These are phyloP conservation scores for Annulohypoxylon truncatum DNA, from an alignment of 2,329 filamentous ascomycete genomes.

Conservation along the genomic window DNA sequence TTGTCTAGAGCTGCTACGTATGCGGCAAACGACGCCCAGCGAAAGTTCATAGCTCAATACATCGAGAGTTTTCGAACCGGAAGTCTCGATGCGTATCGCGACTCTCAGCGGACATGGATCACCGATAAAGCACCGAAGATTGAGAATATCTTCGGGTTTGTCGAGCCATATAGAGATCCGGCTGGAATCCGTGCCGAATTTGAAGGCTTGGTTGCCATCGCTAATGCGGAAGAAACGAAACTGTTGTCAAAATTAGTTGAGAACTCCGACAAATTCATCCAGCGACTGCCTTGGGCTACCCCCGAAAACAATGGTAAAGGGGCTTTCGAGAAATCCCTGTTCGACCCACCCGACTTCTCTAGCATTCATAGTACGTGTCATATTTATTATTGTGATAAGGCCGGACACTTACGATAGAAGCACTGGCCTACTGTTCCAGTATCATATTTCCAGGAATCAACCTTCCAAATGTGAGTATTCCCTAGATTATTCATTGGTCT, in stretches of 20 bases:
- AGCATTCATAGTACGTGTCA: slow-evolving; percentile 71
- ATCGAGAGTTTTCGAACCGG: slow-evolving; percentile 67
- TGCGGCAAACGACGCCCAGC: slow-evolving; percentile 64
- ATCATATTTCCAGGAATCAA: slow-evolving; percentile 58
- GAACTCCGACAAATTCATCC: slow-evolving; percentile 73
- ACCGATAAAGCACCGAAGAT: slow-evolving; percentile 66
- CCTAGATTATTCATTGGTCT: slow-evolving; percentile 4
- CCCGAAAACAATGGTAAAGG: slow-evolving; percentile 54
- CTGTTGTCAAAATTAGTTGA: slow-evolving; percentile 71
- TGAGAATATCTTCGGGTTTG: slow-evolving; percentile 70
- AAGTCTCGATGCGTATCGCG: slow-evolving; percentile 65
- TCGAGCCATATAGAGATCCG: slow-evolving; percentile 73
- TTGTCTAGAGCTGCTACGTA: slow-evolving; percentile 48
- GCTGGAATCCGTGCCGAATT: slow-evolving; percentile 68
- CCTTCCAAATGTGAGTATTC: slow-evolving; percentile 55
- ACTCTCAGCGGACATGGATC: slow-evolving; percentile 68
- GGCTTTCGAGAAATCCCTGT: slow-evolving; percentile 78
- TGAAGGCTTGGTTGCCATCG: slow-evolving; percentile 69
- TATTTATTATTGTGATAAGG: background rate
- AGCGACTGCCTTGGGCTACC: slow-evolving; percentile 73
- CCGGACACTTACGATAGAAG: slow-evolving; percentile 41
- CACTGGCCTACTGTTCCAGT: slow-evolving; percentile 58
- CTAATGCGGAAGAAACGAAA: slow-evolving; percentile 73
- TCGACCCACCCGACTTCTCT: slow-evolving; percentile 78
- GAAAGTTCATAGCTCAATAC: slow-evolving; percentile 63